Base-by-base conservation (phyloP, 106 monocot genomes). In the Apostasia ramifera region DNA sequence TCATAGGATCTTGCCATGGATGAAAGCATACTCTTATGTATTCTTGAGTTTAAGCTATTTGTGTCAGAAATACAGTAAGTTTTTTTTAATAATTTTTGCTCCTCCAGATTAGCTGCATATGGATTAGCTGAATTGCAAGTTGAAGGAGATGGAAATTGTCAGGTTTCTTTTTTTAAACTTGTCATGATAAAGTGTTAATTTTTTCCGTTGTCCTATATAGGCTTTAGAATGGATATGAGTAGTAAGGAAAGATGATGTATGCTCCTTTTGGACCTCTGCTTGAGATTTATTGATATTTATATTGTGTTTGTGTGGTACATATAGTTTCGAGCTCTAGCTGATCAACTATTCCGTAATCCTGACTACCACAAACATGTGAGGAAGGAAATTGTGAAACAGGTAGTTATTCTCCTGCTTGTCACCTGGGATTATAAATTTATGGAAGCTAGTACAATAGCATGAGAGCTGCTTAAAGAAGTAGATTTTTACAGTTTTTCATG, bases 91-190 rank as follows among this genome's bases (percentile, higher is more conserved):
- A 26, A 26, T 26, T 26, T 26, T 26, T 26, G 26, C 26, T 65
- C 50, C 4, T 70, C 47, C 79, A 90, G 94, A 61, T 70, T 94
- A 55, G 57, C 60, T 2, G 75, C 74, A 41, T 94, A 94, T 85
- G 90, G 87, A 67, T 85, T 94, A 70, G 90, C 85, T 71, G 94
- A 94, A 82, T 76, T 94, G 9, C 90, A 85, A 75, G 81, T 94
- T 74, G 87, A 87, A 81, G 94, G 94, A 59, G 94, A 94, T 83
- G 94, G 94, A 50, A 94, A 94, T 79, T 94, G 94, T 73, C 94
- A 94, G 90, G 94, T 94, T 73, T 78, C 64, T 84, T 55, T 26
- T 13, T 5, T 43, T 26, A 38, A 70, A 26, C 26, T 26, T 26
- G 26, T 26, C 26, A 26, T 26, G 26, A 26, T 26, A 0, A 26